phyloP scores from a whole-genome alignment of 1,284 basidiomycete genomes.

The Cryptococcus neoformans region DNA sequence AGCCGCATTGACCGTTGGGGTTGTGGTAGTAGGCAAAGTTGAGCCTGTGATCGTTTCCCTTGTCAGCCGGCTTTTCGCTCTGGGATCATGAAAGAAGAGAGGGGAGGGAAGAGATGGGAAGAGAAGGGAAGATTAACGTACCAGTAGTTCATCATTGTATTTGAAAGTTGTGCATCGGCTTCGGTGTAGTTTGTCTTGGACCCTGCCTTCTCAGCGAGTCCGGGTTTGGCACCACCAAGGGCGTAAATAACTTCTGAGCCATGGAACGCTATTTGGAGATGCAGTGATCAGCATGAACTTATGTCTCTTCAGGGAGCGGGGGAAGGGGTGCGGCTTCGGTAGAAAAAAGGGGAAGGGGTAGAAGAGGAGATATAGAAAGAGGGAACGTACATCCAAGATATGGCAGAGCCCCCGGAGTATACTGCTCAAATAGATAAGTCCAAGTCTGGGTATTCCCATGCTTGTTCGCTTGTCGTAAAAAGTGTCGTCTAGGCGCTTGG shows the following conservation, averaged over 20 bases:
- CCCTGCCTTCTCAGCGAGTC: background rate
- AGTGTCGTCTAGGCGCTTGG: slow-evolving; percentile 31
- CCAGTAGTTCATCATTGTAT: slow-evolving; percentile 39
- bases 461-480: slow-evolving; percentile 26
- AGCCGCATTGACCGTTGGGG: slow-evolving; percentile 28
- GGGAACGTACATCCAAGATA: slow-evolving; percentile 10
- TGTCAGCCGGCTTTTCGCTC: background rate
- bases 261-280: no score
- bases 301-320: no score
- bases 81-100: background rate
- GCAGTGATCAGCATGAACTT: no score
- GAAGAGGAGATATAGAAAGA: background rate
- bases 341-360: no score
- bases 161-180: slow-evolving; percentile 19
- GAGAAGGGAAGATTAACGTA: slow-evolving; percentile 11
- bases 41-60: slow-evolving; percentile 19
- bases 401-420: slow-evolving; percentile 7
- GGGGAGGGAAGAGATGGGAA: background rate
- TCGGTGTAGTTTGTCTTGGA: slow-evolving; percentile 22
- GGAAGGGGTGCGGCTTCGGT: no score
- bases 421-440: slow-evolving; percentile 35
- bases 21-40: slow-evolving; percentile 44
- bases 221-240: slow-evolving; percentile 20
- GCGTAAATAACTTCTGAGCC: slow-evolving; percentile 24
- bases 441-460: slow-evolving; percentile 28